Base-by-base conservation (phyloP, 2,329 filamentous ascomycete genomes). In the Colletotrichum sublineola region DNA sequence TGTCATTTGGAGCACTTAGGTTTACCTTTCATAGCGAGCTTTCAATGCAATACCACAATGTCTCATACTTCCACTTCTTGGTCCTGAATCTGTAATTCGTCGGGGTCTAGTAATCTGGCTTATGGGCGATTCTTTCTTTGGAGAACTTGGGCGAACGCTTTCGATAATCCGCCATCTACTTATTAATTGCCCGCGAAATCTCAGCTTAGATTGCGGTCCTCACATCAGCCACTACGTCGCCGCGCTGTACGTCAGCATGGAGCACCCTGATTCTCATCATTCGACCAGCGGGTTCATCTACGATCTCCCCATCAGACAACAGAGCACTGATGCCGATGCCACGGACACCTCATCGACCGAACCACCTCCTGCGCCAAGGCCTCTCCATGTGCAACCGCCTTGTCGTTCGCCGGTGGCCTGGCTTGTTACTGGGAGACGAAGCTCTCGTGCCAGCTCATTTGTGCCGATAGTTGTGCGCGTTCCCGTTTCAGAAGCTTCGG, bases 1-100 rank as follows among this genome's bases (percentile, higher is more conserved):
- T 76, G 93, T 96, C 63, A 90, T 96, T 76, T 96, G 93, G 93
- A 87, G 87, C 75, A 85, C 87, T 63, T 94, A 90, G 80, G 79
- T 75, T 69, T 69, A 77, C 44, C 58, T 62, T 55, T 71, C 50
- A 68, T 66, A 68, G 64, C 60, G 46, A 53, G 62, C 48, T 57
- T 56, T 70, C 60, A 73, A 70, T 70, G 55, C 42, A 57, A 56
- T 62, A 72, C 55, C 67, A 70, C 24, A 42, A 24, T 57, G 70
- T 61, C 48, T 73, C 56, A 73, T 11, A 8, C 42, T 12, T 12
- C 29, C 14, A 50, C 33, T 29, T 56, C 50, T 48, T 36, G 29
- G 6, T 33, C 15, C 12, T 56, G 11, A n/a, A 38, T 44, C 18
- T 60, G 4, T 18, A n/a, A 36, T 20, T 24, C 15, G 29, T 44